phyloP scores from a whole-genome alignment of 768 basidiomycete genomes.

The Scleroderma citrinum region DNA sequence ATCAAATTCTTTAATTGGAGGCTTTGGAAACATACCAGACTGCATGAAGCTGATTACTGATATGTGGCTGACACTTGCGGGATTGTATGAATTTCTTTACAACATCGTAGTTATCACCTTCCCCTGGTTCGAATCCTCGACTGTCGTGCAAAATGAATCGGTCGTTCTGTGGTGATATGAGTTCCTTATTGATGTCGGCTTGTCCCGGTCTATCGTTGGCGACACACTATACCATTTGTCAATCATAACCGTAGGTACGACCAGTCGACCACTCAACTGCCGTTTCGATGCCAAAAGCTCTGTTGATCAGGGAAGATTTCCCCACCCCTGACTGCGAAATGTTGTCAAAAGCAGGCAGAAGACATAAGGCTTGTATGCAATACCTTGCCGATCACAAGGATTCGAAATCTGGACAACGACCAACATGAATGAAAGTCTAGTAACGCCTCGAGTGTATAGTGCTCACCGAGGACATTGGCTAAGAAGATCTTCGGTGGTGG shows the following conservation, averaged over 20 bases:
- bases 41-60: slow-evolving; percentile 9
- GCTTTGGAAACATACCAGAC: slow-evolving; percentile 5
- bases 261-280: not conserved
- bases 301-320: slow-evolving; percentile 3
- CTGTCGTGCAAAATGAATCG: slow-evolving; percentile 14
- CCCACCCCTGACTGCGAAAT: slow-evolving; percentile 2
- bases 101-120: not conserved
- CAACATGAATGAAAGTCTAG: not conserved
- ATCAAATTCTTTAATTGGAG: not conserved
- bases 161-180: slow-evolving; percentile 9
- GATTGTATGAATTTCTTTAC: slow-evolving; percentile 8
- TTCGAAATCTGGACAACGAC: slow-evolving; percentile 3
- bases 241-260: not conserved
- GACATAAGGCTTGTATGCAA: too few species aligned
- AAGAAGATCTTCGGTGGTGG: slow-evolving; percentile 1
- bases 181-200: slow-evolving; percentile 8
- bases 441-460: too few species aligned
- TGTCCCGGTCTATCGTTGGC: slow-evolving; percentile 2
- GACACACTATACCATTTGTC: not conserved
- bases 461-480: slow-evolving; percentile 2
- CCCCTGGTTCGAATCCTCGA: slow-evolving; percentile 11
- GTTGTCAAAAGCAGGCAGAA: not conserved
- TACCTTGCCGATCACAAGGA: slow-evolving; percentile 7
- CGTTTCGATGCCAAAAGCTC: not conserved
- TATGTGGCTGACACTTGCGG: not conserved